These are phyloP conservation scores for Mycena sp. DNA, from an alignment of 1,284 basidiomycete genomes.

Conservation along the genomic window DNA sequence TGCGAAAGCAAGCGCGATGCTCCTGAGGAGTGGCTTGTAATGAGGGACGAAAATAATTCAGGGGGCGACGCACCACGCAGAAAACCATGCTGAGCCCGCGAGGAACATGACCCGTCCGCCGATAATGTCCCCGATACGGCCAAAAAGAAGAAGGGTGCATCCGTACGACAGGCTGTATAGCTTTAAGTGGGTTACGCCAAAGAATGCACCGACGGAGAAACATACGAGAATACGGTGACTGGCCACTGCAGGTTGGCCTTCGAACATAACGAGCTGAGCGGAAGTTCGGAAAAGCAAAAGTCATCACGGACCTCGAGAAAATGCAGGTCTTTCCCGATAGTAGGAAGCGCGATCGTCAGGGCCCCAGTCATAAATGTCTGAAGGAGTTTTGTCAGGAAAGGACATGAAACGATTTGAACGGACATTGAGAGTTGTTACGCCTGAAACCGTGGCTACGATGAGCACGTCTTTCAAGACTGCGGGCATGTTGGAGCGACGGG, in stretches of 20 bases:
- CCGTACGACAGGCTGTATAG: slow-evolving; percentile 22
- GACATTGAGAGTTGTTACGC: slow-evolving; percentile 26
- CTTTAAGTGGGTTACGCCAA: neutral
- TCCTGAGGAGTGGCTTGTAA: neutral
- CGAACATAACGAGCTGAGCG: neutral
- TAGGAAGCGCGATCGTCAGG: slow-evolving; percentile 52
- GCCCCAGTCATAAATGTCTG: slow-evolving; percentile 52
- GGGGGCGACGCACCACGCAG: slow-evolving; percentile 17
- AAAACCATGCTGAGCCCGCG: slow-evolving; percentile 23
- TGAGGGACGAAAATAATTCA: slow-evolving; percentile 30
- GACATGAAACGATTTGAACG: neutral
- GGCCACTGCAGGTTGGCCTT: slow-evolving; percentile 53
- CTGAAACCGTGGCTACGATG: too few species aligned
- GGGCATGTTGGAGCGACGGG: too few species aligned
- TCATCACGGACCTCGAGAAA: slow-evolving; percentile 32
- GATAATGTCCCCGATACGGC: slow-evolving; percentile 26
- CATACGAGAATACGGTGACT: slow-evolving; percentile 48
- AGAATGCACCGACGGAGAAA: too few species aligned
- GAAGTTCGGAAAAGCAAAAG: neutral
- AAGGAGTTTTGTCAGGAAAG: neutral
- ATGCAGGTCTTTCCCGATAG: slow-evolving; percentile 49
- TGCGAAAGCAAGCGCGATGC: slow-evolving; percentile 38
- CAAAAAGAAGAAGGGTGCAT: slow-evolving; percentile 25
- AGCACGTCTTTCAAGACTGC: too few species aligned
- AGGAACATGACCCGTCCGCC: slow-evolving; percentile 30